Percentiles rank a stretch among this genome's conserved stretches.
These are phyloP conservation scores for Aspergillus cavernicola DNA, from an alignment of 495 filamentous ascomycete species.

Conservation along the genomic window DNA sequence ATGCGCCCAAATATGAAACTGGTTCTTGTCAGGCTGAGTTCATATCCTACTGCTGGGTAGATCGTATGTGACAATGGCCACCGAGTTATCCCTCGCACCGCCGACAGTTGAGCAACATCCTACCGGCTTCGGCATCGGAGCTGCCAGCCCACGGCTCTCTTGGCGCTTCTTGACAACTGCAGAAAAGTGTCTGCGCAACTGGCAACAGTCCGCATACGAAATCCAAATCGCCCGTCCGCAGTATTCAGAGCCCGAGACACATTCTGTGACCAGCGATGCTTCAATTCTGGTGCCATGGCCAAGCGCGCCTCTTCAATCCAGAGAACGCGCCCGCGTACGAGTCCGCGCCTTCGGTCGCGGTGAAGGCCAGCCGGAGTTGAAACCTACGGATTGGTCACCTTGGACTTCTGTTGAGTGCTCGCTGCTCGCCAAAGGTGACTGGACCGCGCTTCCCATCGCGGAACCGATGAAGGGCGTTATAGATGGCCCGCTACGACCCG, in stretches of 20 bases:
- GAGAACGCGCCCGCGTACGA: conserved; percentile 36
- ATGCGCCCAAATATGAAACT: too few relatives aligned
- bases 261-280: conserved; percentile 16
- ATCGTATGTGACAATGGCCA: not conserved
- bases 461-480: conserved; percentile 6
- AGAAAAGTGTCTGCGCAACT: conserved; percentile 26
- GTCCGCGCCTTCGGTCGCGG: conserved; percentile 30
- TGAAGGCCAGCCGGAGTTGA: conserved; percentile 1
- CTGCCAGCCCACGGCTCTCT: conserved; percentile 29
- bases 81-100: not conserved
- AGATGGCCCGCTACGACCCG: conserved; percentile 20
- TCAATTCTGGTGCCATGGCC: conserved; percentile 53
- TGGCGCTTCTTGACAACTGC: conserved; percentile 27
- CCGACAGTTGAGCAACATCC: conserved; percentile 32
- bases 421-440: conserved; percentile 32
- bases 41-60: not conserved
- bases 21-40: not conserved
- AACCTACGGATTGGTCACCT: conserved; percentile 36
- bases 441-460: conserved; percentile 34
- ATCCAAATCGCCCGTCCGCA: conserved; percentile 23
- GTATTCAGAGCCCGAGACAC: conserved; percentile 4
- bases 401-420: conserved; percentile 36
- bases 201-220: conserved; percentile 36
- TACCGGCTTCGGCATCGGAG: conserved; percentile 28
- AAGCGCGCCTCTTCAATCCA: conserved; percentile 34